These are phyloP conservation scores for Cercospora sp. DNA, from an alignment of 2,329 filamentous ascomycete genomes.

Conservation along the genomic window DNA sequence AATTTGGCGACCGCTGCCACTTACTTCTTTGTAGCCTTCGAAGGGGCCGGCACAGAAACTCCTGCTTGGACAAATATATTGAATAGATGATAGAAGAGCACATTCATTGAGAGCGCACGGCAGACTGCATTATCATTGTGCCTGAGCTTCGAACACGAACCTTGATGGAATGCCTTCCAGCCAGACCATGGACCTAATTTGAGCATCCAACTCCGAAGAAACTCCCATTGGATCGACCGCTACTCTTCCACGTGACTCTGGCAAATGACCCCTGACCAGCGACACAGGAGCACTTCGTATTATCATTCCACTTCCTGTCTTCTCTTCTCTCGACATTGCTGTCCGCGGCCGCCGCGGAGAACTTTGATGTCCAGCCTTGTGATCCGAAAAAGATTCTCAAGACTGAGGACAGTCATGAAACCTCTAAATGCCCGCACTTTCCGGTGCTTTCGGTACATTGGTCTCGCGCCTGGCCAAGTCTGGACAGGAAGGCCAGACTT, in stretches of 20 bases:
- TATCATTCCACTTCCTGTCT: not conserved
- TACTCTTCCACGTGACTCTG: not conserved
- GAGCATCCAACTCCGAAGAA: not conserved
- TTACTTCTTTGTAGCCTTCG: not conserved
- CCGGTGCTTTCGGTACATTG: not conserved
- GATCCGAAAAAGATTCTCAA: not conserved
- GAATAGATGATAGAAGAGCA: not conserved
- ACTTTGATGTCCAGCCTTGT: not conserved
- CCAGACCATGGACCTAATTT: not conserved
- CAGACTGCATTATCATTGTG: not conserved
- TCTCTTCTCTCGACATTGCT: not conserved
- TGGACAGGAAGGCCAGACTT: not conserved
- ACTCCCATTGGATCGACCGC: not conserved
- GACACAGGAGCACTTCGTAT: not conserved
- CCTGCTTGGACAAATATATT: slow-evolving; percentile 9
- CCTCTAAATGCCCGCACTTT: not conserved
- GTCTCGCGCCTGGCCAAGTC: not conserved
- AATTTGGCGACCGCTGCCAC: not conserved
- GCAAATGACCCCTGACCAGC: not conserved
- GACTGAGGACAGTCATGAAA: not conserved
- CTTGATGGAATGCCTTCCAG: not conserved
- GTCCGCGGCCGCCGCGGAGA: not conserved
- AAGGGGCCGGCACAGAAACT: not conserved
- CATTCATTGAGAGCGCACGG: not conserved
- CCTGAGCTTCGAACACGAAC: not conserved